Conservation (phyloP, 2,329 filamentous ascomycete genomes). For the Atkinsonella hypoxylon region DNA sequence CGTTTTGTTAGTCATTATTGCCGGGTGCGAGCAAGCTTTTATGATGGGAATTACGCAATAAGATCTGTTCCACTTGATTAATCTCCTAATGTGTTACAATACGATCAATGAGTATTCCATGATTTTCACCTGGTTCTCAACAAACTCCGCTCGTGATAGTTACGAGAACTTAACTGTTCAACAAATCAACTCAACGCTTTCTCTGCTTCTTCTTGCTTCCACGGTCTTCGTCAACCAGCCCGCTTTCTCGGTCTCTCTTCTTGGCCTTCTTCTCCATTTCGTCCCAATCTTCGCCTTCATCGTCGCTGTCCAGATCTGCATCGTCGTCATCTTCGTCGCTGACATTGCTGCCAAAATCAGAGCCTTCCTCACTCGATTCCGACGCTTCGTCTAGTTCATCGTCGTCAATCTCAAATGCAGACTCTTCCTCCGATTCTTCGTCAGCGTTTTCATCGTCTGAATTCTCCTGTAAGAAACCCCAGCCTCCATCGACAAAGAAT, state of each 20-base stretch:
- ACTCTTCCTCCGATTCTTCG: slow-evolving; percentile 78
- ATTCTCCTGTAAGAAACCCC: slow-evolving; percentile 82
- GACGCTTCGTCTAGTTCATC: slow-evolving; percentile 75
- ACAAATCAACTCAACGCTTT: slow-evolving; percentile 18
- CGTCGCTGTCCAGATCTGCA: slow-evolving; percentile 53
- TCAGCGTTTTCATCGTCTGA: slow-evolving; percentile 72
- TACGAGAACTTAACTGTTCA: too few species aligned
- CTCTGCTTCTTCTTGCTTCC: slow-evolving; percentile 49
- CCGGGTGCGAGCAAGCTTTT: background rate
- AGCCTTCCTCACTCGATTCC: slow-evolving; percentile 69
- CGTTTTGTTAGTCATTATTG: background rate
- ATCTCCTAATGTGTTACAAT: too few species aligned
- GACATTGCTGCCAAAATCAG: slow-evolving; percentile 85
- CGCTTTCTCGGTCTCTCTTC: slow-evolving; percentile 62
- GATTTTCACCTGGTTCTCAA: background rate
- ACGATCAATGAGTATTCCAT: background rate
- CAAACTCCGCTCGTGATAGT: background rate
- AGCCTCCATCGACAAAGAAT: slow-evolving; percentile 92
- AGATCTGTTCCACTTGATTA: background rate
- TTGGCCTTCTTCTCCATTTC: slow-evolving; percentile 85
- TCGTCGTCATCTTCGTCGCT: slow-evolving; percentile 65
- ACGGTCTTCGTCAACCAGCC: slow-evolving; percentile 46
- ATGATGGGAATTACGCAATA: background rate
- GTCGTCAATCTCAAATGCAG: slow-evolving; percentile 82
- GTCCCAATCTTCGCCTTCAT: slow-evolving; percentile 85